Conservation (phyloP, 2,329 filamentous ascomycete genomes). For the Verticillium nubilum region DNA sequence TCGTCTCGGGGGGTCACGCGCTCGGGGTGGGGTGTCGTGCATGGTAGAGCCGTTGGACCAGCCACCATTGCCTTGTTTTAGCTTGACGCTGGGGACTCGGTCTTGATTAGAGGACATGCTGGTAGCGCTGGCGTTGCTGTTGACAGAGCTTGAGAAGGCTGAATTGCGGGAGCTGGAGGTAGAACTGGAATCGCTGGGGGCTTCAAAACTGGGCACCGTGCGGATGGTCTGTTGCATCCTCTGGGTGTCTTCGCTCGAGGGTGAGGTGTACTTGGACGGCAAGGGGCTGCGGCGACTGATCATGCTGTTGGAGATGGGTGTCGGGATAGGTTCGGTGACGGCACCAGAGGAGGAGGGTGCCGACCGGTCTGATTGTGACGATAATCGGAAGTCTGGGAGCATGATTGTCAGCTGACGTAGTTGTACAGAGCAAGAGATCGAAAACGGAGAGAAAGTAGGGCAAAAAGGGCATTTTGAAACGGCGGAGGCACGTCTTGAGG, state of each 20-base stretch:
- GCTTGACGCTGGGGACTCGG: slow-evolving; percentile 26
- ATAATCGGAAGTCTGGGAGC: slow-evolving; percentile 20
- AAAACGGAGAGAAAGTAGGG: neutral
- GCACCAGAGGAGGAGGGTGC: slow-evolving; percentile 15
- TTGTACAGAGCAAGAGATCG: neutral
- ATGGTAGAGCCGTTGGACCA: slow-evolving; percentile 9
- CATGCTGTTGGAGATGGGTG: slow-evolving; percentile 34
- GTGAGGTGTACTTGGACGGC: neutral
- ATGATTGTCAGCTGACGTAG: slow-evolving; percentile 2
- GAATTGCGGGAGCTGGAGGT: slow-evolving; percentile 36
- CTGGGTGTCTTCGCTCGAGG: slow-evolving; percentile 17
- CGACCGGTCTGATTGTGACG: slow-evolving; percentile 1
- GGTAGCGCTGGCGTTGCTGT: slow-evolving; percentile 45
- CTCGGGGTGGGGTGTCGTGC: slow-evolving; percentile 1
- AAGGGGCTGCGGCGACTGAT: slow-evolving; percentile 11
- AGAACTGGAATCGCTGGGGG: slow-evolving; percentile 37
- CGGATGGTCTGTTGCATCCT: slow-evolving; percentile 46
- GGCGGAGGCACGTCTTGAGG: neutral
- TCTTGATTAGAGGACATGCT: slow-evolving; percentile 33
- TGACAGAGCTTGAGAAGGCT: slow-evolving; percentile 49
- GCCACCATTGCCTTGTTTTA: slow-evolving; percentile 21
- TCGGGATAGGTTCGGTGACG: slow-evolving; percentile 22
- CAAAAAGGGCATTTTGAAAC: neutral
- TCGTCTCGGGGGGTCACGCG: slow-evolving; percentile 4
- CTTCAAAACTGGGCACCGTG: slow-evolving; percentile 50